phyloP scores from a whole-genome alignment of 2,329 filamentous ascomycete species.

The Botryotinia globosa region DNA sequence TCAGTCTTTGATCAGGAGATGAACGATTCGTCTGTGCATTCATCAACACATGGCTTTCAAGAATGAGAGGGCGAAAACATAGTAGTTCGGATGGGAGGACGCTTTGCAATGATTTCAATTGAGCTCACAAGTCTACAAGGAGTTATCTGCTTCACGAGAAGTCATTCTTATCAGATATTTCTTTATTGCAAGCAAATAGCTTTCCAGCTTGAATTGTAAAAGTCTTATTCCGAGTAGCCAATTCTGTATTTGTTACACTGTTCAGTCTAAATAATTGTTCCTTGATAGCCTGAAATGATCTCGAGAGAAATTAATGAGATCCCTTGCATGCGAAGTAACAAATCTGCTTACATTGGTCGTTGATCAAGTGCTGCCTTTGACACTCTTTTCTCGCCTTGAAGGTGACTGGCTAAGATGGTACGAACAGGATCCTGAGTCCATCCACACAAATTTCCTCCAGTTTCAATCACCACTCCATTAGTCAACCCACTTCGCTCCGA shows the following conservation, averaged over 20 bases:
- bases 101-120: background rate
- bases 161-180: background rate
- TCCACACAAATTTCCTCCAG: background rate
- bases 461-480: background rate
- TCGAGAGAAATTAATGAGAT: background rate
- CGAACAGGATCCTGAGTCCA: background rate
- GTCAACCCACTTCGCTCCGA: rapidly evolving
- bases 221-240: background rate
- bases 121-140: background rate
- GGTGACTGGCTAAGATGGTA: background rate
- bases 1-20: background rate
- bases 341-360: background rate
- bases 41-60: rapidly evolving
- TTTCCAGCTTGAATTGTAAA: background rate
- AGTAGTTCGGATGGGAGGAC: rapidly evolving
- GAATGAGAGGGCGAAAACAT: rapidly evolving
- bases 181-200: background rate
- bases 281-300: background rate
- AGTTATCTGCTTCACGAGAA: background rate
- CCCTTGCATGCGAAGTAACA: too few relatives aligned
- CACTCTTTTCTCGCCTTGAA: background rate
- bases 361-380: background rate
- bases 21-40: background rate
- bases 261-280: background rate
- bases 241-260: background rate